These are phyloP conservation scores for Penicillium sp. DNA, from an alignment of 2,329 filamentous ascomycete species.

Conservation along the genomic window DNA sequence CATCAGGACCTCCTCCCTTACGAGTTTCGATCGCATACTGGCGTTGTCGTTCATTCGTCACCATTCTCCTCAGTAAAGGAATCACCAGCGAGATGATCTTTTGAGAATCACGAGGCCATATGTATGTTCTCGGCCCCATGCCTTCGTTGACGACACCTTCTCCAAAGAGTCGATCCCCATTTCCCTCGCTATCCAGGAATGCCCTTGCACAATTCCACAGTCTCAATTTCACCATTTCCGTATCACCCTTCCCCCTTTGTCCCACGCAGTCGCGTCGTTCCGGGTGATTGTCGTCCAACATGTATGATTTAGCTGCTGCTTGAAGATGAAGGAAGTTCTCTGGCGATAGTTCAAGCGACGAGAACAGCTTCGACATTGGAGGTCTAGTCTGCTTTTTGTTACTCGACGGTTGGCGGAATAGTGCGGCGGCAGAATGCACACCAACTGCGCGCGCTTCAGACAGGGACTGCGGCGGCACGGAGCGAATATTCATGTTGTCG, in stretches of 20 bases:
- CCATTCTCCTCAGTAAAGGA: conserved; percentile 61
- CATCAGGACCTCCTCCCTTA: conserved; percentile 49
- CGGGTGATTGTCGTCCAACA: conserved; percentile 59
- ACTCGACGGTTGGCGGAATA: conserved; percentile 55
- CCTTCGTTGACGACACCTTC: conserved; percentile 49
- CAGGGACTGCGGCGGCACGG: conserved; percentile 42
- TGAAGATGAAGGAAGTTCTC: conserved; percentile 62
- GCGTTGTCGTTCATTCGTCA: conserved; percentile 63
- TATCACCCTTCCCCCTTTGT: conserved; percentile 58
- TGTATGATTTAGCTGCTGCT: conserved; percentile 60
- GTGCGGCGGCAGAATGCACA: conserved; percentile 58
- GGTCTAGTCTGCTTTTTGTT: conserved; percentile 62
- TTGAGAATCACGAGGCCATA: conserved; percentile 60
- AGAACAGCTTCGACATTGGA: conserved; percentile 62
- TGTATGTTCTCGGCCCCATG: conserved; percentile 45
- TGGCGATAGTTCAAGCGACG: conserved; percentile 59
- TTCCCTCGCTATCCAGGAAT: conserved; percentile 56
- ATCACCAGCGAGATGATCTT: conserved; percentile 62
- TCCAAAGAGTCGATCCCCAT: conserved; percentile 58
- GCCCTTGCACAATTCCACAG: conserved; percentile 61
- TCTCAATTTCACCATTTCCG: conserved; percentile 60
- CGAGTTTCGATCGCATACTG: conserved; percentile 62
- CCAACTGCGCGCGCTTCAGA: conserved; percentile 54
- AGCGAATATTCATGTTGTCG: conserved; percentile 41
- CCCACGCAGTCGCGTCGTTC: conserved; percentile 62